Evolutionary conservation across 805 yeast species (phyloP), one percentile per base, ranked within the genome.

Genomic region (Saccharomyces mikatae): DNA sequence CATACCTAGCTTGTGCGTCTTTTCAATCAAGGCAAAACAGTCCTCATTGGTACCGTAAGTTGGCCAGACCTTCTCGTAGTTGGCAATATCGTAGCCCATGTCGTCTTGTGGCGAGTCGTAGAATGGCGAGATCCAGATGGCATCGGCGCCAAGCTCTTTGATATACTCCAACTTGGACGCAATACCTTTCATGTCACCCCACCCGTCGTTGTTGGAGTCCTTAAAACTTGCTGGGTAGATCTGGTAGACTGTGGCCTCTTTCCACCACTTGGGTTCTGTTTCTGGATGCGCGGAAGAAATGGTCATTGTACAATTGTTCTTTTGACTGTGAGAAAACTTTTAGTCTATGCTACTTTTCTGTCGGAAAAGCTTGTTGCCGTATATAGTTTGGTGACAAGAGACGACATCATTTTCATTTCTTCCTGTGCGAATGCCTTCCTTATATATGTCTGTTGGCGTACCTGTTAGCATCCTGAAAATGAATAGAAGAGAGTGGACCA

Each of bases 151-250:
- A 31, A 80, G 67, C 21, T 63, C 65, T 63, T 78, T 74, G 66
- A 81, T 64, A 65, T 81, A 79, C 66, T 78, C 82, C 56, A 81
- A 69, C 30, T 75, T 75, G 13, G 78, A 72, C 55, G 76, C 70
- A 56, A 81, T 77, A 24, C 86, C 86, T 28, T 74, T 77, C 52
- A 81, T 64, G 64, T 80, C 85, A 31, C 86, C 85, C 52, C 78
- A 62, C 46, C 86, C 86, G 63, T 80, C 85, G 30, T 77, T 79
- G 62, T 80, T 79, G 41, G 82, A 75, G 66, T 81, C 86, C 59
- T 79, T 78, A 71, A 74, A 81, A 29, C 82, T 77, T 27, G 84
- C 83, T 8, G 84, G 84, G 76, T 82, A 81, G 56, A 80, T 76
- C 65, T 81, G 86, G 65, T 81, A 81, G 21, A 80, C 73, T 17